Percentiles rank a stretch among this genome's conserved stretches.
Conservation (phyloP, 1,139 yeast species). For the Candida pseudocylindracea region DNA sequence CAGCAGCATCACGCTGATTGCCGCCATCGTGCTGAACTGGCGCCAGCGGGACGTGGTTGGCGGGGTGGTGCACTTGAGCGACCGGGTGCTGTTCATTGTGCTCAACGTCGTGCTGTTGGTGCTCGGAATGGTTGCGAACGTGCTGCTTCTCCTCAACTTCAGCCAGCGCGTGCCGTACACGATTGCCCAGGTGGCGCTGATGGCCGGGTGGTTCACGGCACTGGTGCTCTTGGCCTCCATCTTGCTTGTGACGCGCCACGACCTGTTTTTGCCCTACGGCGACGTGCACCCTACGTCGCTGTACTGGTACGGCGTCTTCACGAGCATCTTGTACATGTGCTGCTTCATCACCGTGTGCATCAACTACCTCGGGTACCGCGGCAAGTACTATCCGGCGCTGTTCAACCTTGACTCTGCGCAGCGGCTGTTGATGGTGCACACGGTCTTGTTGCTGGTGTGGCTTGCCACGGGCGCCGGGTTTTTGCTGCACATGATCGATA, state of each 20-base stretch:
- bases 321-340: constrained; percentile 32
- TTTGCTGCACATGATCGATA: constrained; percentile 11
- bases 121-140: constrained; percentile 43
- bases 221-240: constrained; percentile 25
- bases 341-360: constrained; percentile 28
- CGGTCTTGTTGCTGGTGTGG: constrained; percentile 46
- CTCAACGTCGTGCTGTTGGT: constrained; percentile 40
- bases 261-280: constrained; percentile 4
- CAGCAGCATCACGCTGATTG: constrained; percentile 48
- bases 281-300: constrained; percentile 27
- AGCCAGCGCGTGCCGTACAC: constrained; percentile 31
- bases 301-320: constrained; percentile 55
- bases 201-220: constrained; percentile 42
- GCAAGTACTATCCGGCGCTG: constrained; percentile 39
- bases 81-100: constrained; percentile 22
- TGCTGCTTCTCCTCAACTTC: constrained; percentile 44
- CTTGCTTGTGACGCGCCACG: constrained; percentile 9
- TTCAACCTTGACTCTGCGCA: constrained; percentile 48
- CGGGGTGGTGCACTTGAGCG: constrained; percentile 8
- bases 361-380: constrained; percentile 38
- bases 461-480: constrained; percentile 41
- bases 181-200: constrained; percentile 35
- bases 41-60: constrained; percentile 7
- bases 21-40: constrained; percentile 60
- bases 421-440: constrained; percentile 49